Base-by-base conservation (phyloP, 177 flowering plant genomes). In the Tripterygium wilfordii region DNA sequence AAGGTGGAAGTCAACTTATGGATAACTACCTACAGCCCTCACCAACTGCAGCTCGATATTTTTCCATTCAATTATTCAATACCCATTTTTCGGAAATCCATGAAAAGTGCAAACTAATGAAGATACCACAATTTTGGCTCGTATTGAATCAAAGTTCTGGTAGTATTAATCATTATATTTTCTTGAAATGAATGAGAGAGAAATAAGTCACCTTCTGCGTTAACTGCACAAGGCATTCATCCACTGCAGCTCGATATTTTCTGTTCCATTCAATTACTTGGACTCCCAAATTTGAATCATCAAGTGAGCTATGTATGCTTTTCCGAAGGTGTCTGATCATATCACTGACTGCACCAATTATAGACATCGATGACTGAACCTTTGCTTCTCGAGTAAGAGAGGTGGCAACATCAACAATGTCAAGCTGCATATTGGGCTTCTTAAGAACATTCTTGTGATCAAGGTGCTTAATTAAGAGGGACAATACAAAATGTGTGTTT, bases 381-480 rank as follows among this genome's bases (percentile, higher is more conserved):
- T 46, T 52, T 21, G 58, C 22, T 19, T 41, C 41, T 31, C 22
- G 53, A 52, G 58, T 48, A 32, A 60, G 58, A 14, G 17, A 18
- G 44, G 64, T 53, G 36, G 58, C 58, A 53, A 45, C 57, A 38
- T 23, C 10, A 25, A 59, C 52, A 19, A 59, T 59, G 35, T 59
- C 41, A 2, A 59, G 45, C 38, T 59, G 63, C 57, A 59, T 52
- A 8, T 24, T 37, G 14, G 63, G 63, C 14, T 51, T 51, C 43
- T 51, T 59, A 5, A 59, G 33, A 45, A 59, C 47, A 38, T 59
- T 52, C 52, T 59, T 51, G 36, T 59, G 63, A 36, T 59, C 63
- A 23, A 59, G 63, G 25, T 59, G 63, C 52, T 59, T 59, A 27
- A 59, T 53, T 15, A 60, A 24, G 27, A 53, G 46, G 44, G 64